Percentiles rank a stretch among this genome's conserved stretches.
Conservation (phyloP, 371 early-diverging fungal species). For the Conidiobolus coronatus region DNA sequence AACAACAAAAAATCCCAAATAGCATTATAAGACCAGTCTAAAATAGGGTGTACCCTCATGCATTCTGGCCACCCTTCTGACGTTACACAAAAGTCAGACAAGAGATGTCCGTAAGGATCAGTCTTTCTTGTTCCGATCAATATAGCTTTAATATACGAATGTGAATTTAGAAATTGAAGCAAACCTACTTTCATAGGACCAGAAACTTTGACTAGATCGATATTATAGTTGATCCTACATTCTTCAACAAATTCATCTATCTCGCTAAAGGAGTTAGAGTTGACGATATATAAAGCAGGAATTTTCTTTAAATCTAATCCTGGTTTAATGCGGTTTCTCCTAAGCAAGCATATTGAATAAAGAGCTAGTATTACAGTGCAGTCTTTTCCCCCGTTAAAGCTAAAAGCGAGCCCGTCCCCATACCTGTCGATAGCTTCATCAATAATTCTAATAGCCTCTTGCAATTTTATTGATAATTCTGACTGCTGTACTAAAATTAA, state of each 20-base stretch:
- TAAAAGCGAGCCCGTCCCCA: slow-evolving; percentile 29
- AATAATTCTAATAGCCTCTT: too few relatives aligned
- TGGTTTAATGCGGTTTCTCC: neutral
- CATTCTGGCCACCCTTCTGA: slow-evolving; percentile 80
- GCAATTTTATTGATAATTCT: too few relatives aligned
- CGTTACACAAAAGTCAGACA: slow-evolving; percentile 46
- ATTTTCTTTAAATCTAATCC: slow-evolving; percentile 8
- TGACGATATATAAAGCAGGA: slow-evolving; percentile 45
- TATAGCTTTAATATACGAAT: slow-evolving; percentile 47
- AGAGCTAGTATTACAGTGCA: slow-evolving; percentile 83
- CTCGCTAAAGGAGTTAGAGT: slow-evolving; percentile 57
- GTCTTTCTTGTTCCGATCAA: slow-evolving; percentile 77
- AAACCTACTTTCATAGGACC: slow-evolving; percentile 67
- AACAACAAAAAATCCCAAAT: slow-evolving; percentile 60
- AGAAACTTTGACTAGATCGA: slow-evolving; percentile 34
- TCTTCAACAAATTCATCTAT: slow-evolving; percentile 68
- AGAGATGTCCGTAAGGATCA: slow-evolving; percentile 69
- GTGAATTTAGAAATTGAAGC: slow-evolving; percentile 27
- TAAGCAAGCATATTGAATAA: slow-evolving; percentile 15
- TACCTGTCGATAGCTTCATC: too few relatives aligned
- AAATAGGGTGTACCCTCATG: slow-evolving; percentile 80
- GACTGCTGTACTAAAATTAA: too few relatives aligned
- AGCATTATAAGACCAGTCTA: slow-evolving; percentile 72
- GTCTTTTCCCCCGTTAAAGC: slow-evolving; percentile 95
- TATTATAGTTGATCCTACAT: slow-evolving; percentile 28